Conservation (phyloP, 306 rosid genomes). For the Luffa aegyptiaca region DNA sequence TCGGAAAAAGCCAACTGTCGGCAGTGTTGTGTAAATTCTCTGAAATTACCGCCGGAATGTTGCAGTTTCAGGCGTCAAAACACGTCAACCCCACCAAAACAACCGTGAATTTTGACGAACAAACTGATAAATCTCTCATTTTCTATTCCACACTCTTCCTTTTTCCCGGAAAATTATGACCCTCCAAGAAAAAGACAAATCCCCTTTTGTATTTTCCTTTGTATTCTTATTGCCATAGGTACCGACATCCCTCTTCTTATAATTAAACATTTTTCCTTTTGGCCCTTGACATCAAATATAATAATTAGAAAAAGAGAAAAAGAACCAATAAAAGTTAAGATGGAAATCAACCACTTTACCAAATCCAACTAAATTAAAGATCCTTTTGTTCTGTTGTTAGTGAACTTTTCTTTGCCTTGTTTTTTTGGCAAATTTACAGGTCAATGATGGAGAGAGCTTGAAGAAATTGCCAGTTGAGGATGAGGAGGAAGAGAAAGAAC, state of each 20-base stretch:
- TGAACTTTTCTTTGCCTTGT: neutral
- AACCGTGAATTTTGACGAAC: neutral
- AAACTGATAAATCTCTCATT: neutral
- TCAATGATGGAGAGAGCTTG: conserved; percentile 24
- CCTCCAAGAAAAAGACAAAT: neutral
- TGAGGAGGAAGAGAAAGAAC: conserved; percentile 83
- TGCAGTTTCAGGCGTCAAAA: neutral
- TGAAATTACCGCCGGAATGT: conserved; percentile 5
- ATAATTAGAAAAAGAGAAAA: neutral
- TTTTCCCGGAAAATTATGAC: neutral
- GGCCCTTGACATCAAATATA: neutral
- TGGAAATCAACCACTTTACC: neutral
- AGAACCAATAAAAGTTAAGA: neutral
- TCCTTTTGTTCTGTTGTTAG: neutral
- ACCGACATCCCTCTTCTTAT: neutral
- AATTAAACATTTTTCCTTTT: neutral
- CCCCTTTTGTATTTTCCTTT: conserved; percentile 9
- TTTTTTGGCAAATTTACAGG: conserved; percentile 19
- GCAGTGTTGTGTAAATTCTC: neutral
- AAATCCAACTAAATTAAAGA: neutral
- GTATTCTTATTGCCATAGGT: neutral
- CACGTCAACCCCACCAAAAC: conserved; percentile 1
- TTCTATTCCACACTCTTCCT: neutral
- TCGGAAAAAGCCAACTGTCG: neutral
- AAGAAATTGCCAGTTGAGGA: conserved; percentile 33